These are phyloP conservation scores for Royoungia palumana DNA, from an alignment of 768 basidiomycete genomes.

Conservation along the genomic window DNA sequence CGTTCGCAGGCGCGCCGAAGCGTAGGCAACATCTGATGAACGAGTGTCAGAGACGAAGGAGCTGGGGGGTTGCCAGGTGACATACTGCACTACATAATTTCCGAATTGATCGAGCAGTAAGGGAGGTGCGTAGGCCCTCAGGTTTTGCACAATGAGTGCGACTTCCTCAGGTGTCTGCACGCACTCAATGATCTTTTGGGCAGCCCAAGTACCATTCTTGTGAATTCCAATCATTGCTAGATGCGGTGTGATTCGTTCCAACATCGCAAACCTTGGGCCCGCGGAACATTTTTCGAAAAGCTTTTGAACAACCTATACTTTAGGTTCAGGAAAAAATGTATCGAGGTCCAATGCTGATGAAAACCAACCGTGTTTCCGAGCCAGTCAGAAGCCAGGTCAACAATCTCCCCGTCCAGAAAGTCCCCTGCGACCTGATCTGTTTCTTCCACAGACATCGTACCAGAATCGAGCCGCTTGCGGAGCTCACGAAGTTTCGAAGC, in stretches of 20 bases:
- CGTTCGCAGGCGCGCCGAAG: constrained; percentile 85
- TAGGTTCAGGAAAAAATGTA: constrained; percentile 2
- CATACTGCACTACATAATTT: constrained; percentile 90
- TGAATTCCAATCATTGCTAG: constrained; percentile 98
- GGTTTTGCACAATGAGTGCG: constrained; percentile 75
- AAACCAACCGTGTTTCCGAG: constrained; percentile 79
- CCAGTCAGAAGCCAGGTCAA: constrained; percentile 96
- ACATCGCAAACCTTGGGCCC: constrained; percentile 77
- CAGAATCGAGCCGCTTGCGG: constrained; percentile 91
- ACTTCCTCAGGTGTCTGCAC: constrained; percentile 86
- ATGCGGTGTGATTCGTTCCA: constrained; percentile 91
- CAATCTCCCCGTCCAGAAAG: constrained; percentile 91
- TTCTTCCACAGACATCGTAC: constrained; percentile 77
- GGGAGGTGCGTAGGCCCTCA: constrained; percentile 90
- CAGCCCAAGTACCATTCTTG: constrained; percentile 99
- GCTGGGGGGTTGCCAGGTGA: constrained; percentile 12
- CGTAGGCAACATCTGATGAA: constrained; percentile 77
- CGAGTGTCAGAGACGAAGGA: constrained; percentile 6
- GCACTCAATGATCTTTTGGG: constrained; percentile 98
- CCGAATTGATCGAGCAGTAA: constrained; percentile 92
- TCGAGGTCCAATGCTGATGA: background rate
- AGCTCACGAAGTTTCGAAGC: constrained; percentile 91
- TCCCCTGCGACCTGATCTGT: constrained; percentile 88
- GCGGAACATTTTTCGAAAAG: constrained; percentile 88
- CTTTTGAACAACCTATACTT: constrained; percentile 84